Percentiles rank a stretch among this genome's conserved stretches.
These are phyloP conservation scores for Pseudopithomyces maydicus DNA, from an alignment of 2,329 filamentous ascomycete genomes.

Conservation along the genomic window DNA sequence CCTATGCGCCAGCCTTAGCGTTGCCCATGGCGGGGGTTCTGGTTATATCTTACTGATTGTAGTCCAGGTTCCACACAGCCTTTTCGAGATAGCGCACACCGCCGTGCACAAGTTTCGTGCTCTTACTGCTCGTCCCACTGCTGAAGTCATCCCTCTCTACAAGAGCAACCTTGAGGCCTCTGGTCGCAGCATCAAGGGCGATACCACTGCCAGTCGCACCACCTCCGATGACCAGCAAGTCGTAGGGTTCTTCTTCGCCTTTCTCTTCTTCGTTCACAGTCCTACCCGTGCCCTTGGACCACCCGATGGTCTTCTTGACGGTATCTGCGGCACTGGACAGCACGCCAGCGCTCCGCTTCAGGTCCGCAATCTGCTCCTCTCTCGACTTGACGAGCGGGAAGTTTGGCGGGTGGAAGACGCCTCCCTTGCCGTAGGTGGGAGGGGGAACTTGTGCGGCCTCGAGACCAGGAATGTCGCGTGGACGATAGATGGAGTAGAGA, in stretches of 20 bases:
- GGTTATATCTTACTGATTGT: constrained; percentile 66
- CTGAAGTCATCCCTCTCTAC: constrained; percentile 86
- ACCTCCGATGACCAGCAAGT: constrained; percentile 78
- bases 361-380: constrained; percentile 66
- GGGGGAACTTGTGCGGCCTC: constrained; percentile 72
- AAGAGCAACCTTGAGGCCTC: constrained; percentile 78
- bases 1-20: constrained; percentile 30
- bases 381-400: constrained; percentile 69
- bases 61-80: constrained; percentile 83
- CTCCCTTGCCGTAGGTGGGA: constrained; percentile 70
- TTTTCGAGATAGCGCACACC: constrained; percentile 86
- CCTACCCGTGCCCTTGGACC: constrained; percentile 37
- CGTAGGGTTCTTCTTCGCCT: constrained; percentile 64
- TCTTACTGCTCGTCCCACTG: constrained; percentile 82
- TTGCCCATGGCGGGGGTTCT: not conserved
- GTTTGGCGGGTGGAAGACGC: constrained; percentile 67
- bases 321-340: constrained; percentile 33
- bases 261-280: constrained; percentile 22
- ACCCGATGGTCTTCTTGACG: constrained; percentile 48
- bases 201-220: constrained; percentile 82
- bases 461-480: constrained; percentile 72
- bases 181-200: constrained; percentile 78
- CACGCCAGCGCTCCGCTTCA: constrained; percentile 59
- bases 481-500: constrained; percentile 69
- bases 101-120: constrained; percentile 84